Base-by-base conservation (phyloP, 2,329 filamentous ascomycete species). In the Trichothecium sympodiale region DNA sequence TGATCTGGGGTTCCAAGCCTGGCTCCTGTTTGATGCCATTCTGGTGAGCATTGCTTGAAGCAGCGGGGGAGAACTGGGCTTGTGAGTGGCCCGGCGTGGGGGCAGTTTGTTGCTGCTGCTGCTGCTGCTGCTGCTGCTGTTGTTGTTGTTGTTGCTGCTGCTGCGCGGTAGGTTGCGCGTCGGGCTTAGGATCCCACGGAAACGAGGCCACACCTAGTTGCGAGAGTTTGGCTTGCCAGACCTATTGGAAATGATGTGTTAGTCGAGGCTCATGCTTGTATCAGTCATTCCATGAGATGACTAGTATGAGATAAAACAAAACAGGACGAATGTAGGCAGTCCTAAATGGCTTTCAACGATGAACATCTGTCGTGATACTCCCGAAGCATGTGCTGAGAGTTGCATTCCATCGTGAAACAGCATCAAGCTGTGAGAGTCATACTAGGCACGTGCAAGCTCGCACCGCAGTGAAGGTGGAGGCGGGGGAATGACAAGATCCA, bases 161-260 rank as follows among this genome's bases (percentile, higher is more conserved):
- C 38, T 62, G 53, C 58, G 57, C 38, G 62, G 53, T 51, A 50
- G 65, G 49, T 47, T 62, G 43, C 55, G 74, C 71, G 35, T 83
- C 79, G 34, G 82, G 80, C 53, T 83, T 80, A 30, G 91, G 89
- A 54, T 98, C 91, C 91, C 91, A 98, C 9, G 91, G 89, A 56
- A 96, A 95, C 38, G 75, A 68, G 40, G 91, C 91, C 42, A 96
- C 81, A 46, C 82, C 77, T 45, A 93, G 77, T 47, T 78, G 77
- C 2, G 88, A 83, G 26, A 98, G 71, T 61, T 93, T 95, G 50
- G 80, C 71, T 67, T 96, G 88, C 91, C 91, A 98, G 63, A 80
- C 84, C 88, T 96, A 37, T 29, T 44, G 40, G 31, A 31, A 20
- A 38, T 23, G 17, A 27, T n/a, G 33, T 35, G 42, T 52, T 44